Evolutionary conservation across 1,139 yeast genomes (phyloP), one percentile per base, ranked within the genome.

Genomic region (Sugiyamaella pinicola): DNA sequence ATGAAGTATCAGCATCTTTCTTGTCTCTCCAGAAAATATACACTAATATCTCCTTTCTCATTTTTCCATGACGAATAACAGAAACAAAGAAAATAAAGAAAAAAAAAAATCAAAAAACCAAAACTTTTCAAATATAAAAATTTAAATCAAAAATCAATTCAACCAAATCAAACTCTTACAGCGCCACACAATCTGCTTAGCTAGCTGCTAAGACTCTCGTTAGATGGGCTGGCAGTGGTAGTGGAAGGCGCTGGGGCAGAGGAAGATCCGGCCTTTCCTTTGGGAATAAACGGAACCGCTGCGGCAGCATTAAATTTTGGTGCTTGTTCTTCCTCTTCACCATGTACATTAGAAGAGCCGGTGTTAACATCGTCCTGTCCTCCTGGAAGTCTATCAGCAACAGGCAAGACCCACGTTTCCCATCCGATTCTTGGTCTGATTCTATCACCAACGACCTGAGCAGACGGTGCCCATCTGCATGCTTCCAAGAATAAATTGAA

Each of bases 391-490:
- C 85, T 75, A 59, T 78, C 79, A 31, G 69, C 73, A 28, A 58
- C 58, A 1, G 83, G 79, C 51, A 82, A 65, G 15, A 82, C 73
- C 84, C 85, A 82, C 49, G 69, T 71, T 33, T 69, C 65, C 67
- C 76, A 77, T 59, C 72, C 73, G 38, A 62, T 63, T 28, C 67
- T 65, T 17, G 79, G 72, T 58, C 85, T 76, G 40, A 80, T 69
- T 61, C 77, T 77, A 38, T 66, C 65, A 56, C 79, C 77, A 43
- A 75, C 72, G 50, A 75, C 69, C 63, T 80, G 82, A 49, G 77
- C 69, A 41, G 69, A 68, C 24, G 75, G 74, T 28, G 79, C 71
- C 57, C 65, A 64, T 37, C 70, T 61, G 59, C 79, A 68, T 9
- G 84, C 81, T 55, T 76, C 80, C 48, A 70, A 65, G 26, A 82